Evolutionary conservation across 2,329 filamentous ascomycete species (phyloP).

Genomic region (Tolypocladium amazonense): DNA sequence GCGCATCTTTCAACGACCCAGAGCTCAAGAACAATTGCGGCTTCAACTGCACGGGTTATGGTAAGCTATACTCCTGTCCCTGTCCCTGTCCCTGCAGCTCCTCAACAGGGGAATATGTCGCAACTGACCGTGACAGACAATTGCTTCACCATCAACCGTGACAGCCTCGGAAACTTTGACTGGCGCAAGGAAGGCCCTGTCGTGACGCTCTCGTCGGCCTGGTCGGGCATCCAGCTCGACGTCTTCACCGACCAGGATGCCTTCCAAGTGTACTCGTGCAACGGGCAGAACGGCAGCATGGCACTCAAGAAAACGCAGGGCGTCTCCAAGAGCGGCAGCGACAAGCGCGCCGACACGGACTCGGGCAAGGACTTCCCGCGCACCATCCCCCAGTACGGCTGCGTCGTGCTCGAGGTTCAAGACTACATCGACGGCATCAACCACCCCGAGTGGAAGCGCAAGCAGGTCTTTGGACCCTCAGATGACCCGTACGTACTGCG

Average conservation of each 20-base stretch:
- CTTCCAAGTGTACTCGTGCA: conserved; percentile 82
- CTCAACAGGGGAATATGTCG: neutral
- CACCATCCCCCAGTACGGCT: conserved; percentile 66
- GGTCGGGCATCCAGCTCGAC: conserved; percentile 76
- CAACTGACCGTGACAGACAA: conserved; percentile 35
- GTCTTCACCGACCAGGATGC: conserved; percentile 77
- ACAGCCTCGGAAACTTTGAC: conserved; percentile 43
- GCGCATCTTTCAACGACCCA: conserved; percentile 52
- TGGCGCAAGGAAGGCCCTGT: conserved; percentile 52
- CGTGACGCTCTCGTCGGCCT: conserved; percentile 58
- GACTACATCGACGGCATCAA: conserved; percentile 94
- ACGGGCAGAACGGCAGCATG: conserved; percentile 60
- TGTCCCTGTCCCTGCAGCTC: neutral
- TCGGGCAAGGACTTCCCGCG: conserved; percentile 39
- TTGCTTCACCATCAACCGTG: conserved; percentile 59
- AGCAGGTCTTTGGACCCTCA: conserved; percentile 50
- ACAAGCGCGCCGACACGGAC: conserved; percentile 10
- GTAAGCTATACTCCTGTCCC: conserved; percentile 29
- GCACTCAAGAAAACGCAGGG: conserved; percentile 64
- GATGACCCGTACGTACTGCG: conserved; percentile 51
- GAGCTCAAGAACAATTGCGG: conserved; percentile 68
- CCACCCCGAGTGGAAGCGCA: conserved; percentile 76
- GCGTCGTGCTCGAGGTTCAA: conserved; percentile 83
- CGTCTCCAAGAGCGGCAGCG: conserved; percentile 24
- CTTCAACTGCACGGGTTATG: conserved; percentile 73